Base-by-base conservation (phyloP, 768 basidiomycete genomes). In the Hericium coralloides region DNA sequence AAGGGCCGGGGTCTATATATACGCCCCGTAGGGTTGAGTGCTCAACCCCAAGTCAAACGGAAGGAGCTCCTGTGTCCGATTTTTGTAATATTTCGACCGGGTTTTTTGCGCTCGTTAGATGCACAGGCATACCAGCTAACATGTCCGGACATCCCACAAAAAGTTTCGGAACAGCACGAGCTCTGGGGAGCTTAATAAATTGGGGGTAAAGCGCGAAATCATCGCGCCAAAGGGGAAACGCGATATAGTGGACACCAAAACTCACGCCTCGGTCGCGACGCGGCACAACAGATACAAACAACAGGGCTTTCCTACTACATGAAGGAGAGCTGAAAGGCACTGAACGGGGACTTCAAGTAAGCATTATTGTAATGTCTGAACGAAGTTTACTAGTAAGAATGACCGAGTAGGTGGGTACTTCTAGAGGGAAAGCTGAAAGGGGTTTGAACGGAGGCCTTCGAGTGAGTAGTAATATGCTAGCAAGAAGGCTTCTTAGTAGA, bases 231-330 rank as follows among this genome's bases (percentile, higher is more conserved):
- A 57, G 53, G 50, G 49, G 60, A 58, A 59, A 63, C 63, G 66
- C 62, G 63, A 69, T 65, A 62, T 69, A 58, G 68, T 69, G 68
- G 68, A 69, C 65, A 64, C 60, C 59, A 49, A 51, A 58, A 64
- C 63, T 68, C 67, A 69, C 64, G 58, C 63, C 61, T 68, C 56
- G 56, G 59, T 59, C 58, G 62, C 56, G 38, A 55, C 58, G 18
- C 45, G 65, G 61, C 65, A 61, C 51, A 62, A 63, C 63, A 60
- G n/a, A 57, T 58, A 62, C 70, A 65, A 62, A 65, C 61, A 66
- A 48, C 53, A 48, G 50, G 41, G 56, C 51, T 63, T 68, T 65
- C 67, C 70, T 67, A 66, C 59, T 62, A 64, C 65, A 67, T 65
- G 68, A 64, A 64, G 64, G 65, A 64, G 57, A 62, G 60, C 59